These are phyloP conservation scores for Candida tammaniensis DNA, from an alignment of 805 yeast genomes.

Conservation along the genomic window DNA sequence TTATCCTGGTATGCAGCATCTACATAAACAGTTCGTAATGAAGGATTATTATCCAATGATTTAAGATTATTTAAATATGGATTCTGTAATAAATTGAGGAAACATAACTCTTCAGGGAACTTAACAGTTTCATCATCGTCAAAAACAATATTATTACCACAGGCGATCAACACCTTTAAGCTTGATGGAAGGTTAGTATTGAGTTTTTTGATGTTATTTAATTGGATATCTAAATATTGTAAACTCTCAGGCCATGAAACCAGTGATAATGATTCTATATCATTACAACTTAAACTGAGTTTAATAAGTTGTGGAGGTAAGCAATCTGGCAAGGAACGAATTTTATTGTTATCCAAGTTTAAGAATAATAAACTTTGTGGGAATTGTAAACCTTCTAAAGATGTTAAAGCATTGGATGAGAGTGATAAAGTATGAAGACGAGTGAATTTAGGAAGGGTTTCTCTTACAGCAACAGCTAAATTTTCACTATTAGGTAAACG, in stretches of 20 bases:
- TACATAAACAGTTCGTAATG: constrained; percentile 13
- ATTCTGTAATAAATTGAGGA: constrained; percentile 15
- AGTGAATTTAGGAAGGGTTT: constrained; percentile 9
- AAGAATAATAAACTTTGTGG: constrained; percentile 12
- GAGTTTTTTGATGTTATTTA: constrained; percentile 12
- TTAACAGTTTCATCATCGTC: constrained; percentile 13
- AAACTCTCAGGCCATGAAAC: constrained; percentile 14
- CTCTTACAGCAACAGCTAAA: constrained; percentile 1
- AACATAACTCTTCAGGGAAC: constrained; percentile 13
- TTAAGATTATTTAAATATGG: constrained; percentile 13
- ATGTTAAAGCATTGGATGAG: constrained; percentile 8
- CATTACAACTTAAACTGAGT: constrained; percentile 16
- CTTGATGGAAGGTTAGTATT: constrained; percentile 11
- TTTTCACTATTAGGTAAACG: constrained; percentile 6
- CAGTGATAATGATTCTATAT: constrained; percentile 8
- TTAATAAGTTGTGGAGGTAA: constrained; percentile 13
- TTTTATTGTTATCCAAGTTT: constrained; percentile 14
- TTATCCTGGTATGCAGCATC: constrained; percentile 11
- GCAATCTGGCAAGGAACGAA: constrained; percentile 10
- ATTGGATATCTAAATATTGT: constrained; percentile 16
- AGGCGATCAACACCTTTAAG: constrained; percentile 14
- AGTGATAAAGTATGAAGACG: constrained; percentile 13
- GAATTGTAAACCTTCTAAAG: constrained; percentile 7
- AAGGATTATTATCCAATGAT: constrained; percentile 10
- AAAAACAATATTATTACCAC: constrained; percentile 16